These are phyloP conservation scores for Schoenoplectus tabernaemontani DNA, from an alignment of 202 grass and related monocot genomes.

Conservation along the genomic window DNA sequence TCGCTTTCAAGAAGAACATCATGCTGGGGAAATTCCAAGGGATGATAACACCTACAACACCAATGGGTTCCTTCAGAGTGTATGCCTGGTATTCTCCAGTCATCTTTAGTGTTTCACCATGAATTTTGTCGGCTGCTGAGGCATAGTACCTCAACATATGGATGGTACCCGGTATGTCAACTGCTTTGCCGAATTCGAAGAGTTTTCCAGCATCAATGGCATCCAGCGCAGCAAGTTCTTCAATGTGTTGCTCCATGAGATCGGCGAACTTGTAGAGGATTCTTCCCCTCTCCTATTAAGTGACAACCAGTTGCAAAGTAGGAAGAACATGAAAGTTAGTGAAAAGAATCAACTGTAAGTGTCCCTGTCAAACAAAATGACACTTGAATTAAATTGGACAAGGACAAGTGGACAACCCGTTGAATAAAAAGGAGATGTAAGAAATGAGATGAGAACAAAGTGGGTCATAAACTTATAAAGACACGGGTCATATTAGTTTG, in stretches of 20 bases:
- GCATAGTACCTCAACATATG: conserved; percentile 85
- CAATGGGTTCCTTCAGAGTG: conserved; percentile 86
- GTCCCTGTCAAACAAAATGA: neutral
- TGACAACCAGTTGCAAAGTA: neutral
- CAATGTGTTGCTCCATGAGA: conserved; percentile 61
- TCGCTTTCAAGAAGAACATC: conserved; percentile 96
- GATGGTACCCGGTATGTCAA: conserved; percentile 37
- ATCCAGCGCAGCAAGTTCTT: conserved; percentile 70
- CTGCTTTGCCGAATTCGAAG: conserved; percentile 45
- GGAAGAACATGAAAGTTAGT: neutral
- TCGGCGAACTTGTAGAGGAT: conserved; percentile 56
- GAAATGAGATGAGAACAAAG: too few relatives aligned
- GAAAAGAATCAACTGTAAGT: neutral
- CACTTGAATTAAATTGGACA: neutral
- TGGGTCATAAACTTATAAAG: too few relatives aligned
- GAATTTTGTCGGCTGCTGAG: conserved; percentile 76
- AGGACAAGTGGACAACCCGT: too few relatives aligned
- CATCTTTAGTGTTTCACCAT: conserved; percentile 59
- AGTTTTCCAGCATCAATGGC: conserved; percentile 67
- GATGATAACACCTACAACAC: conserved; percentile 68
- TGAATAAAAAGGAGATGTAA: too few relatives aligned
- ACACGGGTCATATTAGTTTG: too few relatives aligned
- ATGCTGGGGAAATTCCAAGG: conserved; percentile 89
- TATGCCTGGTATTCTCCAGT: conserved; percentile 59
- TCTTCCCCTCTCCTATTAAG: conserved; percentile 47